Conservation (phyloP, 2,329 filamentous ascomycete genomes). For the Penicillium sp. region DNA sequence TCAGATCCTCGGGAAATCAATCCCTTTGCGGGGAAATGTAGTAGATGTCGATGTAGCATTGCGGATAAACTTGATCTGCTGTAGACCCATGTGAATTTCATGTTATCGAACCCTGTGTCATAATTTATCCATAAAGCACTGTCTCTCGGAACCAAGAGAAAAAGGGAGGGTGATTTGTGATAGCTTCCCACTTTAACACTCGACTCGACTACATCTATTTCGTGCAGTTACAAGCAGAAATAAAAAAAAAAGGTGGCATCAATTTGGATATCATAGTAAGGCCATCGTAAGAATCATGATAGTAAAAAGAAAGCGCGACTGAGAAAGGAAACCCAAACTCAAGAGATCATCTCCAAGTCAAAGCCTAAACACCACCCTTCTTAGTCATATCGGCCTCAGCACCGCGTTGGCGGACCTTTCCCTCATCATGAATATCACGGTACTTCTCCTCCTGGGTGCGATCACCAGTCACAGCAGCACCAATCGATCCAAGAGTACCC, state of each 20-base stretch:
- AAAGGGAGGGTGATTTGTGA: not conserved
- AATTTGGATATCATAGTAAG: slow-evolving; percentile 20
- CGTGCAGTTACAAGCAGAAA: not conserved
- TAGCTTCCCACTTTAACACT: not conserved
- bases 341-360: not conserved
- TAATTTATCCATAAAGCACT: not conserved
- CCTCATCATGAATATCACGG: slow-evolving; percentile 69
- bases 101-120: not conserved
- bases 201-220: not conserved
- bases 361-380: slow-evolving; percentile 31
- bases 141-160: not conserved
- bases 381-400: slow-evolving; percentile 79
- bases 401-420: slow-evolving; percentile 80
- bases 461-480: slow-evolving; percentile 72
- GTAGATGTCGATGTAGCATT: not conserved
- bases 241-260: slow-evolving; percentile 2
- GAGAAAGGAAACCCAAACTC: not conserved
- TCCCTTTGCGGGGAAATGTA: not conserved
- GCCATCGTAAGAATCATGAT: slow-evolving; percentile 13
- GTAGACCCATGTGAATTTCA: not conserved
- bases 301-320: not conserved
- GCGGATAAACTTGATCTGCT: not conserved
- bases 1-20: not conserved
- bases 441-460: slow-evolving; percentile 61
- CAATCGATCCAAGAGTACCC: slow-evolving; percentile 68